Percentiles rank a stretch among this genome's conserved stretches.
phyloP scores from a whole-genome alignment of 768 basidiomycete species.

The Trametes villosa region DNA sequence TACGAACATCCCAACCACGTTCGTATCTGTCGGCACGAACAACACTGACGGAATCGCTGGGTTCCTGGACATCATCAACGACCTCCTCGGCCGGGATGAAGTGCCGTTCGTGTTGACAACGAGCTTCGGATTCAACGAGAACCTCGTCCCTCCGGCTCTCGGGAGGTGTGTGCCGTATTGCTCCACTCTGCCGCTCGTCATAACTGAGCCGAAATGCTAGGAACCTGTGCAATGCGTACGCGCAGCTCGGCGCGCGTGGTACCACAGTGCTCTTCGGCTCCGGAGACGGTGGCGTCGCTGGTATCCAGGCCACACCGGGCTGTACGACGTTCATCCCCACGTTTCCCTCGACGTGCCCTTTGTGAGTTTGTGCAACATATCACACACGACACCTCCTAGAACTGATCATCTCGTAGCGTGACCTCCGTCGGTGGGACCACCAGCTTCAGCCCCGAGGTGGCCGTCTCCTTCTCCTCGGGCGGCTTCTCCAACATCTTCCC shows the following conservation, averaged over 20 bases:
- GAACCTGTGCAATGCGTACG: slow-evolving; percentile 39
- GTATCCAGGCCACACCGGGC: slow-evolving; percentile 20
- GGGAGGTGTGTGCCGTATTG: slow-evolving; percentile 3
- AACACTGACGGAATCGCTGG: slow-evolving; percentile 33
- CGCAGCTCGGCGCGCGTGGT: slow-evolving; percentile 40
- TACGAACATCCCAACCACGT: slow-evolving; percentile 32
- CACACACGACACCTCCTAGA: neutral
- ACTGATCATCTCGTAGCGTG: slow-evolving; percentile 28
- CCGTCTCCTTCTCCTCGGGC: slow-evolving; percentile 38
- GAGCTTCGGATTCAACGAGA: slow-evolving; percentile 55
- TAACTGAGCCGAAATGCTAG: slow-evolving; percentile 27
- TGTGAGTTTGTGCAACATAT: slow-evolving; percentile 22
- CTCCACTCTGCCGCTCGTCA: slow-evolving; percentile 44
- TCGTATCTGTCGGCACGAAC: slow-evolving; percentile 36
- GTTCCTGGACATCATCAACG: slow-evolving; percentile 55
- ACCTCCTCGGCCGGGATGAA: slow-evolving; percentile 46
- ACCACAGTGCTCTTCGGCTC: slow-evolving; percentile 40
- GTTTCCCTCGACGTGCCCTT: slow-evolving; percentile 42
- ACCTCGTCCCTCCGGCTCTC: neutral
- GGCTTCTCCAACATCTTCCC: slow-evolving; percentile 42
- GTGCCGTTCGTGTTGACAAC: slow-evolving; percentile 66
- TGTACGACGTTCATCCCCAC: slow-evolving; percentile 39
- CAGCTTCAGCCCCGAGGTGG: slow-evolving; percentile 33
- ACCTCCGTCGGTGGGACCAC: slow-evolving; percentile 41
- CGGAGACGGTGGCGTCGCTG: slow-evolving; percentile 41